Percentiles rank a stretch among this genome's conserved stretches.
Evolutionary conservation across 176 grass and related monocot genomes (phyloP).

Genomic region (Hyparrhenia diplandra): DNA sequence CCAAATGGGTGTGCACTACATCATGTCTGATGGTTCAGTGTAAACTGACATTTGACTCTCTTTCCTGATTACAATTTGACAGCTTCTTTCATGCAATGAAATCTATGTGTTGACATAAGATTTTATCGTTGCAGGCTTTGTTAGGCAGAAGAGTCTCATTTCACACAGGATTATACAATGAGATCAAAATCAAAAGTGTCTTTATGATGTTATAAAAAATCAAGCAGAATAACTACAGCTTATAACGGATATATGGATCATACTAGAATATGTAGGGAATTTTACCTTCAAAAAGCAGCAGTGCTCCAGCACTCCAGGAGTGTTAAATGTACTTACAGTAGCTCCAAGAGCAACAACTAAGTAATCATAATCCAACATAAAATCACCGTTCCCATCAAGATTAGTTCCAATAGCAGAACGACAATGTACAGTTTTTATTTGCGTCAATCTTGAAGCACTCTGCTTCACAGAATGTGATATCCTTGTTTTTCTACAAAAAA

Average conservation of each 20-base stretch:
- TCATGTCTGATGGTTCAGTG: background rate
- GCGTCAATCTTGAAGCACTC: conserved; percentile 95
- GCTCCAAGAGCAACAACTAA: conserved; percentile 85
- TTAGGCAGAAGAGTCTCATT: background rate
- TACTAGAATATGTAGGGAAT: background rate
- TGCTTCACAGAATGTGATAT: conserved; percentile 72
- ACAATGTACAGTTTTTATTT: conserved; percentile 55
- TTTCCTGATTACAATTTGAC: background rate
- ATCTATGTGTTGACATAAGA: background rate
- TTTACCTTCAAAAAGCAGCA: conserved; percentile 91
- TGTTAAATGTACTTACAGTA: conserved; percentile 81
- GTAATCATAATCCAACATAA: conserved; percentile 82
- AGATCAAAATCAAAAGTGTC: background rate
- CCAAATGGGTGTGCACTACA: background rate
- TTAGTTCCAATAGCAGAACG: conserved; percentile 66
- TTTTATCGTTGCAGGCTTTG: background rate
- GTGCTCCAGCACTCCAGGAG: conserved; percentile 79
- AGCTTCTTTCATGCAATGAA: background rate
- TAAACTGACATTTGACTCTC: background rate
- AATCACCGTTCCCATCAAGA: conserved; percentile 82
- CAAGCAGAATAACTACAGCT: background rate
- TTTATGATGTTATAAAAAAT: background rate
- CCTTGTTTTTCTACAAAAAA: conserved; percentile 57
- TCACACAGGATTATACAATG: background rate
- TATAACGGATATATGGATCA: background rate